phyloP scores from a whole-genome alignment of 2,329 filamentous ascomycete genomes.

The Beauveria australis region DNA sequence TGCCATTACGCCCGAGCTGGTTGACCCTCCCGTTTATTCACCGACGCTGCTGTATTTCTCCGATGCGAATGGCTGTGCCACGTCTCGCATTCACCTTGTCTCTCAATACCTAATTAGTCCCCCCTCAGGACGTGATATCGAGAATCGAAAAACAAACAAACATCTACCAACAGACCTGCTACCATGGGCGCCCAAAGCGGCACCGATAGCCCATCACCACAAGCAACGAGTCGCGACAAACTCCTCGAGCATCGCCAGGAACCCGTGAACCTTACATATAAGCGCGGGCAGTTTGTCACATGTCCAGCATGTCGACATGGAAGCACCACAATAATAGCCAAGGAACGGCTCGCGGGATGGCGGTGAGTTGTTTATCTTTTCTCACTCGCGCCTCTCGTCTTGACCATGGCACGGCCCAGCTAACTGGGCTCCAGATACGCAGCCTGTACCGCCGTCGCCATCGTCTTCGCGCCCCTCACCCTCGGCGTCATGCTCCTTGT shows the following conservation, averaged over 20 bases:
- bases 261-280: constrained; percentile 8
- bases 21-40: not conserved
- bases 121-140: not conserved
- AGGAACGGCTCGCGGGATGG: constrained; percentile 10
- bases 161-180: not conserved
- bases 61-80: not conserved
- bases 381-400: not conserved
- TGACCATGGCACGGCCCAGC: not conserved
- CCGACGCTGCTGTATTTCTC: not conserved
- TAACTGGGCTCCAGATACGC: constrained; percentile 5
- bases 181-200: not conserved
- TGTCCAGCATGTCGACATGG: constrained; percentile 12
- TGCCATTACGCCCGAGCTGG: no score
- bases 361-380: not conserved
- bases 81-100: not conserved
- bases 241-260: constrained; percentile 1
- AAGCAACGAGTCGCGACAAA: not conserved
- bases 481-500: constrained; percentile 9
- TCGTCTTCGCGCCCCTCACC: constrained; percentile 11
- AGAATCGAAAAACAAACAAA: not conserved
- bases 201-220: not conserved
- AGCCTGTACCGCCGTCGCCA: constrained; percentile 10
- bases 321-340: constrained; percentile 10
- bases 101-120: not conserved
- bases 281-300: constrained; percentile 11